Evolutionary conservation across 73 alveolate species (phyloP).

Genomic region (Paraurostyla sp.): DNA sequence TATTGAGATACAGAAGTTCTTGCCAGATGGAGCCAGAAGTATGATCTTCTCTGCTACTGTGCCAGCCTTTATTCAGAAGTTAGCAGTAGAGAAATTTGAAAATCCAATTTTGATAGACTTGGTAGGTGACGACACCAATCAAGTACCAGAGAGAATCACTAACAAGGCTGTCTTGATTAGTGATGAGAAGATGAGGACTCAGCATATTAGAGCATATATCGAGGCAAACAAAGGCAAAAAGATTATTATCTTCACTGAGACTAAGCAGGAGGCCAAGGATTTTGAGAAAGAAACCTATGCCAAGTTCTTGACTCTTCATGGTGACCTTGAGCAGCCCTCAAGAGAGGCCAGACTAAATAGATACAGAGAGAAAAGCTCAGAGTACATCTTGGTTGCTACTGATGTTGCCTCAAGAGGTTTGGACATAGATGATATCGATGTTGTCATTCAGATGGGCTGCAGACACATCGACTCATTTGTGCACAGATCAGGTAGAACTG

Average conservation of each 20-base stretch:
- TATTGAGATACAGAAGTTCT: constrained; percentile 77
- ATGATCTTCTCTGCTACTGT: constrained; percentile 95
- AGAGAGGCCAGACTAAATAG: constrained; percentile 83
- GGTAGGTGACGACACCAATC: constrained; percentile 79
- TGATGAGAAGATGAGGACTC: constrained; percentile 46
- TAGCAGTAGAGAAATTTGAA: constrained; percentile 85
- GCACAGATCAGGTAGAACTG: constrained; percentile 97
- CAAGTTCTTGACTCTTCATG: constrained; percentile 86
- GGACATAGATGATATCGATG: constrained; percentile 89
- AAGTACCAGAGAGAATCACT: constrained; percentile 68
- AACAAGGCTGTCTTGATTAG: constrained; percentile 51
- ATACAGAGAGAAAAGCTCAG: constrained; percentile 74
- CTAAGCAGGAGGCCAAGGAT: constrained; percentile 86
- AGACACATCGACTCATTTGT: constrained; percentile 88
- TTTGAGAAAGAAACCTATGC: constrained; percentile 71
- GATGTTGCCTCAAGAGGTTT: constrained; percentile 97
- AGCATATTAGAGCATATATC: not conserved
- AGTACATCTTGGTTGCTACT: constrained; percentile 85
- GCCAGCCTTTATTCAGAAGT: constrained; percentile 80
- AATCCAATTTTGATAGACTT: constrained; percentile 81
- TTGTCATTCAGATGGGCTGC: constrained; percentile 90
- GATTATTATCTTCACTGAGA: constrained; percentile 83
- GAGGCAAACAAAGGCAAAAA: constrained; percentile 50
- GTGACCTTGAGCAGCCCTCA: constrained; percentile 83
- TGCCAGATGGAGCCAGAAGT: constrained; percentile 73